Evolutionary conservation across 345 rosid genomes (phyloP), one percentile per base, ranked within the genome.

Genomic region (Acer saccharum): DNA sequence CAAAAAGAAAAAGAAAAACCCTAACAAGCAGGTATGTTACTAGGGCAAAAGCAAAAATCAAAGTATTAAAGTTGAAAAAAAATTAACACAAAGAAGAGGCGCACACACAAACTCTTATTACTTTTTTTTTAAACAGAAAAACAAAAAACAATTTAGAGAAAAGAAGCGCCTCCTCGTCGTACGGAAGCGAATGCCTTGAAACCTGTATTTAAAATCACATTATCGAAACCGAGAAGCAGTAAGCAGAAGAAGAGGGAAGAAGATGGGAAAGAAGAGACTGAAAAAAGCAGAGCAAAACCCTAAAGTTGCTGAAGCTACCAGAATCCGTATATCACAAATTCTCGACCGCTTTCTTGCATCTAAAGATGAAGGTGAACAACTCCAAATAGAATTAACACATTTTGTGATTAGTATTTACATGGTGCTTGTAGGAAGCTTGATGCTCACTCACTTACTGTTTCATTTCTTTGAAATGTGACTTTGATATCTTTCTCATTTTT

Each of bases 311-410:
- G 98, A 92, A 87, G 84, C 88, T 67, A 76, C 90, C 35, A 82
- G 84, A 71, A 87, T 87, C 77, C 87, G 90, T 68, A 87, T 94
- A 16, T 70, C 87, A n/a, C 73, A 85, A 54, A 55, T 84, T 25
- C 93, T 93, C 35, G 84, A 87, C 16, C 75, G 79, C 39, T 93
- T 94, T 73, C 88, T 86, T 13, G 87, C 76, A 46, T 63, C 91
- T 16, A 74, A 71, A 0, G 88, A 87, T 52, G 84, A 87, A 69
- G 97, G 97, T 91, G 73, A 65, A 54, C 69, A 25, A 3, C 29
- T 63, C 11, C 46, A 1, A 43, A 43, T 8, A 9, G 20, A 6
- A 4, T 58, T 1, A 14, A 46, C 44, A 11, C 57, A 10, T 2
- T 70, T 10, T 46, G 18, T 21, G 11, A 41, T 9, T 6, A 35